phyloP scores from a whole-genome alignment of 768 basidiomycete genomes.

The Suillus ampliporus region DNA sequence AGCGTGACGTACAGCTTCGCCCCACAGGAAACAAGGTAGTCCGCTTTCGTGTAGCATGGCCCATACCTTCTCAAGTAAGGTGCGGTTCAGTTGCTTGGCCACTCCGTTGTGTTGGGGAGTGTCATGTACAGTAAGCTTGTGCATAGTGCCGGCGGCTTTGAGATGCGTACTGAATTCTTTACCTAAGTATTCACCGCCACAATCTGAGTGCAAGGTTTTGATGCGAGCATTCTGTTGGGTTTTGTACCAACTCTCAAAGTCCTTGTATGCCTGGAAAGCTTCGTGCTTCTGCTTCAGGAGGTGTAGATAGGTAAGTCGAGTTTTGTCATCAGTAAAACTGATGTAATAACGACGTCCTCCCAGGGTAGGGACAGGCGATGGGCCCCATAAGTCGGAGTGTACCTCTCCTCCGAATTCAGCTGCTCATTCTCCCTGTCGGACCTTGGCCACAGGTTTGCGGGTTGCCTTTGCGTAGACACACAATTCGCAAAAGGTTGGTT shows the following conservation, averaged over 20 bases:
- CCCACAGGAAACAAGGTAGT: conserved; percentile 39
- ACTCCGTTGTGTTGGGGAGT: conserved; percentile 33
- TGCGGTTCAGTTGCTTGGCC: conserved; percentile 22
- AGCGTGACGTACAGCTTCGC: conserved; percentile 32
- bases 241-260: conserved; percentile 16
- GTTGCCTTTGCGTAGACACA: conserved; percentile 30
- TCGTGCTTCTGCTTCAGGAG: not conserved
- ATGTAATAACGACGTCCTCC: conserved; percentile 21
- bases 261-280: conserved; percentile 7
- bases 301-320: not conserved
- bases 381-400: conserved; percentile 47
- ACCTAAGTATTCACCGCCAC: conserved; percentile 29
- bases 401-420: conserved; percentile 35
- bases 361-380: conserved; percentile 23
- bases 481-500: conserved; percentile 29
- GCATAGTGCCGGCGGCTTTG: conserved; percentile 18
- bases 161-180: conserved; percentile 21
- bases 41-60: conserved; percentile 6
- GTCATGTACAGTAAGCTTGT: conserved; percentile 21
- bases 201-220: conserved; percentile 27
- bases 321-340: conserved; percentile 29
- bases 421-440: conserved; percentile 23
- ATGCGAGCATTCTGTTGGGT: conserved; percentile 13
- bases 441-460: conserved; percentile 30
- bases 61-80: conserved; percentile 12